phyloP scores from a whole-genome alignment of 495 filamentous ascomycete species.

The Letharia columbiana region DNA sequence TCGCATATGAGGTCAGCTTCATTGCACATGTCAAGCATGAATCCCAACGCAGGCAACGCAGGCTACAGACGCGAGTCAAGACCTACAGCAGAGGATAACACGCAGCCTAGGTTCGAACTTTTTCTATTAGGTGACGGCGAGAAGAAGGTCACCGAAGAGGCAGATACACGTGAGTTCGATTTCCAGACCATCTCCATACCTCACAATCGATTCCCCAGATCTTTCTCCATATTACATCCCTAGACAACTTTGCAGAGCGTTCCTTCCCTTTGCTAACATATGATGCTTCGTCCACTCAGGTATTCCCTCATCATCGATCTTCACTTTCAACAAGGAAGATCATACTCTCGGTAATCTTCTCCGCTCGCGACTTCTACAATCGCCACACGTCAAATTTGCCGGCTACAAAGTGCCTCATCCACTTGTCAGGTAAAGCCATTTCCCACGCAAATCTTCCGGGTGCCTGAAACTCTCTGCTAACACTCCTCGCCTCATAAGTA shows the following conservation, averaged over 20 bases:
- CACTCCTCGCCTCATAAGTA: slow-evolving; percentile 24
- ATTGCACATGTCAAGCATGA: not conserved
- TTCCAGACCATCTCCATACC: not conserved
- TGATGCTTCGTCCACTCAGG: slow-evolving; percentile 40
- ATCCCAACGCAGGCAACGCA: slow-evolving; percentile 5
- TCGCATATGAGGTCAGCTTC: slow-evolving; percentile 1
- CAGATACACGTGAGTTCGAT: slow-evolving; percentile 68
- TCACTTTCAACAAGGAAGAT: slow-evolving; percentile 93
- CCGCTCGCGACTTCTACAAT: slow-evolving; percentile 67
- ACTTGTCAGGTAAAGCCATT: slow-evolving; percentile 36
- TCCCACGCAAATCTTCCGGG: not conserved
- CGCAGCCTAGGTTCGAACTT: slow-evolving; percentile 65
- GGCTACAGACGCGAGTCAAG: not conserved
- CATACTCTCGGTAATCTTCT: slow-evolving; percentile 92
- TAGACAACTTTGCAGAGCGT: slow-evolving; percentile 2
- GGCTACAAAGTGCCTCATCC: slow-evolving; percentile 60
- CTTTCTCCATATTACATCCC: not conserved
- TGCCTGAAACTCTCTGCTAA: slow-evolving; percentile 11
- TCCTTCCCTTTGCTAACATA: not conserved
- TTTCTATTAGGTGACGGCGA: slow-evolving; percentile 80
- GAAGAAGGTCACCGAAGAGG: slow-evolving; percentile 79
- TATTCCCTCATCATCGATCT: slow-evolving; percentile 72
- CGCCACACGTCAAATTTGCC: slow-evolving; percentile 70
- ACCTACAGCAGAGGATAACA: slow-evolving; percentile 20
- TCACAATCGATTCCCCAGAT: not conserved